Evolutionary conservation across 2,329 filamentous ascomycete genomes (phyloP).

Genomic region (Hypocrella siamensis): DNA sequence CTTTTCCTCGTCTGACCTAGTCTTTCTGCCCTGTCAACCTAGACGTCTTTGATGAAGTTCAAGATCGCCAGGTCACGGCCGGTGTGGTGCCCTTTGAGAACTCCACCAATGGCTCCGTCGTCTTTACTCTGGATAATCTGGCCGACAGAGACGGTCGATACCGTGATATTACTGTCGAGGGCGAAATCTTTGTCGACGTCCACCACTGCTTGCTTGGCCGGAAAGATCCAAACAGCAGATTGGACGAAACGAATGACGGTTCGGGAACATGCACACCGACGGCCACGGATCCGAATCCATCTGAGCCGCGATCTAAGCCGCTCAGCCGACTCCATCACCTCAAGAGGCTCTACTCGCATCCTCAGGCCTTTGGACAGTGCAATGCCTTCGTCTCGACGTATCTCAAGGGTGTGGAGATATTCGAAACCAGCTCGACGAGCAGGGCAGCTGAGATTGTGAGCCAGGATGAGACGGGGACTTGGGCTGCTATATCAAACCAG

Average conservation of each 20-base stretch:
- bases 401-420: slow-evolving; percentile 58
- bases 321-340: slow-evolving; percentile 42
- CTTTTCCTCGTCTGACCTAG: neutral
- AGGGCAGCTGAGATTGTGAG: slow-evolving; percentile 65
- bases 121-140: slow-evolving; percentile 78
- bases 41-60: slow-evolving; percentile 73
- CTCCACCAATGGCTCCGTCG: slow-evolving; percentile 83
- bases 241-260: slow-evolving; percentile 14
- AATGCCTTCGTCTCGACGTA: slow-evolving; percentile 53
- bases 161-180: slow-evolving; percentile 58
- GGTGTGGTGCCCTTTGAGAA: slow-evolving; percentile 94
- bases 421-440: slow-evolving; percentile 76
- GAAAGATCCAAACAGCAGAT: slow-evolving; percentile 10
- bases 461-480: slow-evolving; percentile 39
- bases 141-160: slow-evolving; percentile 55
- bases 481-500: slow-evolving; percentile 64
- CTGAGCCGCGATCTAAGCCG: slow-evolving; percentile 30
- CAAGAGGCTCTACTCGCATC: slow-evolving; percentile 74
- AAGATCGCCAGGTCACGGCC: slow-evolving; percentile 44
- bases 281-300: slow-evolving; percentile 24
- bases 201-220: slow-evolving; percentile 71
- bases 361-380: slow-evolving; percentile 91
- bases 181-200: slow-evolving; percentile 74
- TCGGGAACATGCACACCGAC: slow-evolving; percentile 37
- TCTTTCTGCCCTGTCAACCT: neutral